Percentiles rank a stretch among this genome's conserved stretches.
Conservation (phyloP, 257 asterid species). For the Capsicum baccatum region DNA sequence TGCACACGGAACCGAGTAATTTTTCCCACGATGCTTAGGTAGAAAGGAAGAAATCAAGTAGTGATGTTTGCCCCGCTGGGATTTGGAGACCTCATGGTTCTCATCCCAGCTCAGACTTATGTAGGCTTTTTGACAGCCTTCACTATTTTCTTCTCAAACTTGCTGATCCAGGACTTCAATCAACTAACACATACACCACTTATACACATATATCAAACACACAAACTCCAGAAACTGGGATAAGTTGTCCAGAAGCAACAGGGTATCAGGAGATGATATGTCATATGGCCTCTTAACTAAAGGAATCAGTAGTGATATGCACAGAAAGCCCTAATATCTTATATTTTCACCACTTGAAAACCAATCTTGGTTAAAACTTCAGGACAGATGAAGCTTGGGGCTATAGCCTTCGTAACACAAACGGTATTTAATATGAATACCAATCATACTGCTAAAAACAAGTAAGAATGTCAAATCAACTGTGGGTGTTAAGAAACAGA, state of each 20-base stretch:
- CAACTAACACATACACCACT: background rate
- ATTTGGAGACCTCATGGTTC: background rate
- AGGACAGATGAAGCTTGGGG: background rate
- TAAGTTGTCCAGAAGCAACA: background rate
- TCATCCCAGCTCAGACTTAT: background rate
- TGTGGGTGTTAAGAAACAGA: slow-evolving; percentile 11
- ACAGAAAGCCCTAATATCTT: background rate
- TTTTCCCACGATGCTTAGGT: background rate
- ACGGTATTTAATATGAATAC: background rate
- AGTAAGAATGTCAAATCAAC: background rate
- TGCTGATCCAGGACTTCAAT: background rate
- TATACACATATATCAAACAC: background rate
- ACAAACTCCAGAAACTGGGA: background rate
- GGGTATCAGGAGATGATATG: background rate
- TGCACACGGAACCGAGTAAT: background rate
- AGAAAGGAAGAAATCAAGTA: background rate
- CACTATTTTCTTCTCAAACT: background rate
- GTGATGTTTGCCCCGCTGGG: background rate
- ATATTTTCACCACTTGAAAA: slow-evolving; percentile 8
- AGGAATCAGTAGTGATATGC: background rate
- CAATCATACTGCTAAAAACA: background rate
- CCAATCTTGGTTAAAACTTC: slow-evolving; percentile 3
- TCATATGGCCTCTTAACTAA: background rate
- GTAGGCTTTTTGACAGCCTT: background rate
- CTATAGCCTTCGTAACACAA: background rate